Evolutionary conservation across 129 eudicot species (phyloP), one percentile per base, ranked within the genome.

Genomic region (Scalesia atractyloides): DNA sequence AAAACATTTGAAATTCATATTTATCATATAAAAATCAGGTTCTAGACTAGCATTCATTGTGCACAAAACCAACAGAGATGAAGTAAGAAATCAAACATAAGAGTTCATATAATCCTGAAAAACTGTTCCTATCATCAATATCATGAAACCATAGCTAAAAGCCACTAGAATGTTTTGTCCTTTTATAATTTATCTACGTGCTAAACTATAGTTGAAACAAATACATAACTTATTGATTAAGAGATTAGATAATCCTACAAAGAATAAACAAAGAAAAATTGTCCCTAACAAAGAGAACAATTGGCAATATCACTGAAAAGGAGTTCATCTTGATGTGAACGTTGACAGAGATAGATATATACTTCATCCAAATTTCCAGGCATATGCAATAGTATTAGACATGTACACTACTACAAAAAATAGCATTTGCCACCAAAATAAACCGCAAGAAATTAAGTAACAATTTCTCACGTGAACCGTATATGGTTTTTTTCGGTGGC

Each of bases 271-370:
- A 72, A 54, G 8, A 46, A 54, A 41, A 17, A 9, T 54, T 72
- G 73, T 72, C 69, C 49, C 67, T 12, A 54, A 64, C 49, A 64
- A 47, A 44, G 73, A 48, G 61, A 63, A 72, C 68, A 72, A 15
- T 12, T 13, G 60, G 49, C 66, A 63, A 64, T 20, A 30, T 65
- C 52, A 6, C 7, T 64, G 51, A 51, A 34, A 24, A 24, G 30
- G 30, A 72, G 19, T 41, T 39, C 62, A 41, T 19, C 56, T 50
- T 77, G 54, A 69, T 59, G 61, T 48, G 41, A 36, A 36, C 70
- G 52, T 76, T 49, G 51, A 77, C 5, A 16, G 70, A n/a, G 19
- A 77, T 41, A 48, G 51, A 48, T 44, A 64, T 53, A 41, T 59
- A 46, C 30, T 70, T 24, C 13, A 41, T 71, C 43, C 14, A 71